Evolutionary conservation across 2,329 filamentous ascomycete species (phyloP).

Genomic region (Hortaea sp.): DNA sequence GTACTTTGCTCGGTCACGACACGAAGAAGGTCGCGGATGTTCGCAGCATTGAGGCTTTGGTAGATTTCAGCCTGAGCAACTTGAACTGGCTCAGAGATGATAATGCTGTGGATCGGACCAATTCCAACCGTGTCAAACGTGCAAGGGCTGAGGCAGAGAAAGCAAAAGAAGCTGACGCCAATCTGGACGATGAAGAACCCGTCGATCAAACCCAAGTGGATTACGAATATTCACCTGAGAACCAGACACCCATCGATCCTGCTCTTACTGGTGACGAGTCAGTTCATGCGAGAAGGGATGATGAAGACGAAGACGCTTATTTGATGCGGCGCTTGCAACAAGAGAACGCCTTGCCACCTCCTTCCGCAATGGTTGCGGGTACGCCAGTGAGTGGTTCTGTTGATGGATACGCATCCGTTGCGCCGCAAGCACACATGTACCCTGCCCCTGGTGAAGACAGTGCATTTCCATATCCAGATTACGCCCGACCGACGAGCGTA

Average conservation of each 20-base stretch:
- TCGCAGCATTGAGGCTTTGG: slow-evolving; percentile 77
- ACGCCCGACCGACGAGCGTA: slow-evolving; percentile 21
- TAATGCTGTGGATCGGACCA: slow-evolving; percentile 26
- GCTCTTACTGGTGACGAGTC: slow-evolving; percentile 11
- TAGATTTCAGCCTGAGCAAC: slow-evolving; percentile 87
- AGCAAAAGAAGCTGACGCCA: slow-evolving; percentile 38
- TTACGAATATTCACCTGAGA: slow-evolving; percentile 33
- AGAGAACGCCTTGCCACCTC: slow-evolving; percentile 20
- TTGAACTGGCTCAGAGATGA: slow-evolving; percentile 64
- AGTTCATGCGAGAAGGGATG: slow-evolving; percentile 3
- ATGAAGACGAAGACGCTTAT: slow-evolving; percentile 18
- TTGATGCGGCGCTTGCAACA: slow-evolving; percentile 20
- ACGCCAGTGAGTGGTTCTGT: slow-evolving; percentile 11
- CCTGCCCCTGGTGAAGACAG: slow-evolving; percentile 14
- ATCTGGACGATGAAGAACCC: slow-evolving; percentile 30
- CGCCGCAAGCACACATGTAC: slow-evolving; percentile 22
- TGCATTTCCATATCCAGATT: slow-evolving; percentile 18
- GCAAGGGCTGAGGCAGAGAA: slow-evolving; percentile 45
- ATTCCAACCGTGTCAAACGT: slow-evolving; percentile 28
- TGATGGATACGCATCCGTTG: slow-evolving; percentile 24
- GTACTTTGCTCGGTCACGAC: slow-evolving; percentile 80
- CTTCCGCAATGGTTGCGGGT: slow-evolving; percentile 20
- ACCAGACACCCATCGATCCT: slow-evolving; percentile 25
- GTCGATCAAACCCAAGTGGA: slow-evolving; percentile 27
- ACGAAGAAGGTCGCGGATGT: slow-evolving; percentile 84